phyloP scores from a whole-genome alignment of 345 rosid genomes.

The Linum usitatissimum region DNA sequence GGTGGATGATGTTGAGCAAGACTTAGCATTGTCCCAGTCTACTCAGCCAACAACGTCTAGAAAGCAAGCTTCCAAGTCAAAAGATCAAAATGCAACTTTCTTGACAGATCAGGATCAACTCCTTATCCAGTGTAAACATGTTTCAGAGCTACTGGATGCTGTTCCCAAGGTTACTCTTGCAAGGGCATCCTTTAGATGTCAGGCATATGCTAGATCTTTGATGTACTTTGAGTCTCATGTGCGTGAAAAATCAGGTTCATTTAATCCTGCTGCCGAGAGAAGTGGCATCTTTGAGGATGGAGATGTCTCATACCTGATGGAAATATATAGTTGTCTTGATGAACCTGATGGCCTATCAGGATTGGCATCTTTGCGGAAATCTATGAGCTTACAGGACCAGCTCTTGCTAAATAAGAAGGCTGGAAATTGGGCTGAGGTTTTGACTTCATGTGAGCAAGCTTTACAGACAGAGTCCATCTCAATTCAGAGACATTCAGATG shows the following conservation, averaged over 20 bases:
- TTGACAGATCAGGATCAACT: constrained; percentile 58
- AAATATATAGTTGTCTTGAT: constrained; percentile 81
- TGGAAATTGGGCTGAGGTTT: constrained; percentile 95
- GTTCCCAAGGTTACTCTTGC: constrained; percentile 88
- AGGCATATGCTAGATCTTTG: constrained; percentile 89
- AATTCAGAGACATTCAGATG: constrained; percentile 86
- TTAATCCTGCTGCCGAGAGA: constrained; percentile 84
- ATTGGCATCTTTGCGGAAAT: constrained; percentile 75
- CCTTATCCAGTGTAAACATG: constrained; percentile 73
- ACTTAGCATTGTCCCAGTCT: constrained; percentile 67
- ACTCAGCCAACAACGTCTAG: constrained; percentile 41
- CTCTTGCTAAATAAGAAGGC: constrained; percentile 73
- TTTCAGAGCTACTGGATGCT: constrained; percentile 68
- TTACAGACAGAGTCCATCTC: constrained; percentile 92
- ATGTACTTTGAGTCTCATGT: constrained; percentile 96
- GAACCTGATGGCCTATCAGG: constrained; percentile 95
- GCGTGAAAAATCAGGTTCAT: constrained; percentile 75
- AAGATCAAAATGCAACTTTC: constrained; percentile 39
- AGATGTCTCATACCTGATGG: constrained; percentile 90
- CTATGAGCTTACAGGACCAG: constrained; percentile 75
- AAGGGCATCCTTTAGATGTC: constrained; percentile 83
- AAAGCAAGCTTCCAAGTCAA: constrained; percentile 52
- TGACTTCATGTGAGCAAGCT: constrained; percentile 91
- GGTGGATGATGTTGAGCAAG: constrained; percentile 87
- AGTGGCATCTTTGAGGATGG: constrained; percentile 77